Evolutionary conservation across 169 alveolate species (phyloP), one percentile per base, ranked within the genome.

Genomic region (Eimeria necatrix): DNA sequence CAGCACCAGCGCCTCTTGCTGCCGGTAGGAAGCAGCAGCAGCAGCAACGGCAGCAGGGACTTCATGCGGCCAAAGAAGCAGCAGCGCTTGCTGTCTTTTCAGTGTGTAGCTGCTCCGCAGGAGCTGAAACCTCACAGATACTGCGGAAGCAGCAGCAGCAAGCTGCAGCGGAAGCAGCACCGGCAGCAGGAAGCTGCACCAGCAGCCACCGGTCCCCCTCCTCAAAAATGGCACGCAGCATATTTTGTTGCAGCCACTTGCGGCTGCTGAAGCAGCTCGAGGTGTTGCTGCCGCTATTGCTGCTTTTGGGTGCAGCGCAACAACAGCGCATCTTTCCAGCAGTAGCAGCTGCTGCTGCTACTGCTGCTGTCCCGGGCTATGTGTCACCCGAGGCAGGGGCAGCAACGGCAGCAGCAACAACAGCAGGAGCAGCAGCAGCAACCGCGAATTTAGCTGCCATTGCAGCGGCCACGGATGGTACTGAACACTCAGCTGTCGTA

Each of bases 241-340:
- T 71, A 52, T 0, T 22, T 7, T 14, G 51, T 20, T 1, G 51
- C 81, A 14, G 53, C 81, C 41, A 52, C 22, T 6, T 26, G 52
- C 4, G 53, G 81, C 84, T 6, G 56, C 84, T 14, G 56, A 52
- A 18, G 84, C 84, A 10, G 68, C 68, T 52, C 8, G 49, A 4
- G 52, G 68, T 80, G 88, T 60, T 80, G 88, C 70, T 80, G 88
- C 71, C 70, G 87, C 87, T 76, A 71, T 49, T 80, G 26, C 64
- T 26, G 87, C 26, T 16, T 4, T 20, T 51, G 88, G 49, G 24
- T 60, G 16, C 53, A 18, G 10, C 16, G 84, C 84, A 8, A 59
- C 52, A 51, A 64, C 88, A 80, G 52, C 71, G 3, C 26, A 4
- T n/a, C 61, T 46, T 49, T 76, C n/a, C 51, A 41, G 10, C 46